Evolutionary conservation across 345 rosid genomes (phyloP).

Genomic region (Raphanus raphanistrum): DNA sequence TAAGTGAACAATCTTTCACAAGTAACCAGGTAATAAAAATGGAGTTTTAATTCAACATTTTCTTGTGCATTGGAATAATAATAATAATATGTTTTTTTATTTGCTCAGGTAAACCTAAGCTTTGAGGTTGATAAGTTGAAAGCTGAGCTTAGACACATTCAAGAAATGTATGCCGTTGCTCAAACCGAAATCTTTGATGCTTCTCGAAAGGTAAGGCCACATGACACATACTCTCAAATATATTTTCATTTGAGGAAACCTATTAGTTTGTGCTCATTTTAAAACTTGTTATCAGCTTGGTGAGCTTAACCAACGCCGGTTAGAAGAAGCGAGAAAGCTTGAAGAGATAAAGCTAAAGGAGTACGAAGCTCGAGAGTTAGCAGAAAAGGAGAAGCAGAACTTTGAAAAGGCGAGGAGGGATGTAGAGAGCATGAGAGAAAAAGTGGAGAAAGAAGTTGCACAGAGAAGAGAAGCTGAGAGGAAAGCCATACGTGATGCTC

Average conservation of each 20-base stretch:
- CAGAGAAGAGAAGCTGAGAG: constrained; percentile 63
- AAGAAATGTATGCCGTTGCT: constrained; percentile 75
- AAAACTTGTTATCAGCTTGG: constrained; percentile 35
- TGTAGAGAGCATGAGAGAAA: constrained; percentile 47
- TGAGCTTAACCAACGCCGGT: constrained; percentile 47
- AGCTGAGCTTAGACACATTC: constrained; percentile 77
- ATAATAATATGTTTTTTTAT: neutral
- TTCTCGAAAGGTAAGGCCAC: constrained; percentile 63
- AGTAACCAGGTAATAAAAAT: constrained; percentile 53
- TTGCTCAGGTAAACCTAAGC: constrained; percentile 54
- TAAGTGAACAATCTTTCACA: constrained; percentile 43
- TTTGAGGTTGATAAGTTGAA: constrained; percentile 88
- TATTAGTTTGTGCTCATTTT: constrained; percentile 16
- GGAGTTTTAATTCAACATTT: neutral
- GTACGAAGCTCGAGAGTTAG: constrained; percentile 56
- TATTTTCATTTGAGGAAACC: neutral
- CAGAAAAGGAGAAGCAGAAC: constrained; percentile 59
- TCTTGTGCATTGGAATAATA: neutral
- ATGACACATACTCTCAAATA: neutral
- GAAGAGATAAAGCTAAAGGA: constrained; percentile 57
- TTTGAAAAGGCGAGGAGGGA: constrained; percentile 60
- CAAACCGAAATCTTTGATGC: constrained; percentile 77
- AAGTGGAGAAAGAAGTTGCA: constrained; percentile 60
- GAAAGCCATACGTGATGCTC: constrained; percentile 53
- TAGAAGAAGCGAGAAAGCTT: constrained; percentile 66